Base-by-base conservation (phyloP, 495 filamentous ascomycete genomes). In the Tuber magnatum region DNA sequence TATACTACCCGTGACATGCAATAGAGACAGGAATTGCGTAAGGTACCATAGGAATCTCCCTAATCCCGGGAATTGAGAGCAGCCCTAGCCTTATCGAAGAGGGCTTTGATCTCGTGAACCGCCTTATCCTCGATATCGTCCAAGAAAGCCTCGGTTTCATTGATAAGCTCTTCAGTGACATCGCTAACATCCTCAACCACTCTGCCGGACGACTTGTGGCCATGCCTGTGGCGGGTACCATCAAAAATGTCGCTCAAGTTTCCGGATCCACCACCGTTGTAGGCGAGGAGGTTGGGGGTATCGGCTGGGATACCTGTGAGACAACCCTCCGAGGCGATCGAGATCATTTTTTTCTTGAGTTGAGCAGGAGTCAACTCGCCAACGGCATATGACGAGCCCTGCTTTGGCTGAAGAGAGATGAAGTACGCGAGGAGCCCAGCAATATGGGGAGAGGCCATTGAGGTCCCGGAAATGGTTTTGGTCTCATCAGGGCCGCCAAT, bases 381-480 rank as follows among this genome's bases (percentile, higher is more conserved):
- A 83, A 97, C 90, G 76, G 94, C 91, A 83, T 91, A 99, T 73
- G 91, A 92, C 73, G 96, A 98, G 84, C 94, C 92, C 77, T 88
- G 88, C 75, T 91, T 84, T 40, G 96, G 96, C 85, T 97, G 94
- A 42, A 99, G 92, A 75, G 96, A 99, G 68, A 99, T 90, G 85
- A 94, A 92, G 88, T 99, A 99, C 85, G 96, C 96, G 80, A 97
- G 87, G 71, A 99, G 92, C 89, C 96, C 96, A 75, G 91, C 91
- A 82, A 99, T 92, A 83, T 99, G 96, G 80, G 96, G 96, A 44
- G 94, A 97, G 73, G 96, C 96, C 96, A 99, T 99, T 41, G 96
- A 99, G 75, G 96, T 99, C 80, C 96, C 96, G 41, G 96, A 99
- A 86, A 99, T 99, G 84, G 92, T 97, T 89, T 99, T 99, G 86